Evolutionary conservation across 352 stramenopile species (phyloP).

Genomic region (Peronosclerospora sorghi): DNA sequence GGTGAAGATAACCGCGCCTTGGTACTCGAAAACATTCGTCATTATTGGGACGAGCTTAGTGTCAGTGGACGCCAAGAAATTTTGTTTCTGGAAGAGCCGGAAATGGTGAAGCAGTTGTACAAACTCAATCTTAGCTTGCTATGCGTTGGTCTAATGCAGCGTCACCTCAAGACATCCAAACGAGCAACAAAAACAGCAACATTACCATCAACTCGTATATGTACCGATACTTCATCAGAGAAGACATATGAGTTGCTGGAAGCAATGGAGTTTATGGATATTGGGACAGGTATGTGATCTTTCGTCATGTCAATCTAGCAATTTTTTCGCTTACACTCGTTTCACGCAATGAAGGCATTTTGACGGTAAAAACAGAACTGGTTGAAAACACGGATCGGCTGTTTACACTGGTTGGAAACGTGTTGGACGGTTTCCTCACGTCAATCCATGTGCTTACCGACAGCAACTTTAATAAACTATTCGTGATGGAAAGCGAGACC

Average conservation of each 20-base stretch:
- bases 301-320: background rate
- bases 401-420: slow-evolving; percentile 50
- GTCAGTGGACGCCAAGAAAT: slow-evolving; percentile 59
- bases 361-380: slow-evolving; percentile 82
- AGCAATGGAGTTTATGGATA: slow-evolving; percentile 85
- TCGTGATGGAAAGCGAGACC: slow-evolving; percentile 66
- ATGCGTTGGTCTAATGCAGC: slow-evolving; percentile 76
- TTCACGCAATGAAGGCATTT: slow-evolving; percentile 32
- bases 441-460: slow-evolving; percentile 55
- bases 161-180: slow-evolving; percentile 51
- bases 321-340: background rate
- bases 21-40: slow-evolving; percentile 25
- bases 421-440: slow-evolving; percentile 51
- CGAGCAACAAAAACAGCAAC: slow-evolving; percentile 5
- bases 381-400: slow-evolving; percentile 51
- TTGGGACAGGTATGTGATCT: slow-evolving; percentile 40
- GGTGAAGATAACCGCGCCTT: slow-evolving; percentile 6
- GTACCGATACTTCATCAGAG: slow-evolving; percentile 22
- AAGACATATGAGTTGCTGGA: slow-evolving; percentile 78
- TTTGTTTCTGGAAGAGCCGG: slow-evolving; percentile 67
- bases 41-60: slow-evolving; percentile 61
- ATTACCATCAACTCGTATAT: slow-evolving; percentile 5
- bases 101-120: slow-evolving; percentile 80
- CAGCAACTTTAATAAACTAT: slow-evolving; percentile 53
- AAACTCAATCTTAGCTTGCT: slow-evolving; percentile 80